A percentile compares a stretch with the other conserved stretches of the same genome.
Evolutionary conservation across 2,329 filamentous ascomycete species (phyloP).

Genomic region (Tolypocladium nubicola): DNA sequence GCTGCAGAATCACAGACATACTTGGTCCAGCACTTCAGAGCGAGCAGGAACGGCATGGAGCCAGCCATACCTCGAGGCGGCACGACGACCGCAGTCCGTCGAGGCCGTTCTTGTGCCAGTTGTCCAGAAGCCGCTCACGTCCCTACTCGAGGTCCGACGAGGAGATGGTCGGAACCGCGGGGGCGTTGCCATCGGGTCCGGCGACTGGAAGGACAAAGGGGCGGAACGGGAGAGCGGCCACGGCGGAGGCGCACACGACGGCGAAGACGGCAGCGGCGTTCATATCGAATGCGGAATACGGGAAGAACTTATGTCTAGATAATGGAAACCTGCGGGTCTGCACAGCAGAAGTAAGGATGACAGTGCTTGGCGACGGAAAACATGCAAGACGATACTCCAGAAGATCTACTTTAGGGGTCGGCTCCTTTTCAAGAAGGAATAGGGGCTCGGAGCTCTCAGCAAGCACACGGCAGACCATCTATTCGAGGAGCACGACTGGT

Average conservation of each 20-base stretch:
- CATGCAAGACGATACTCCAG: no score
- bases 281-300: slow-evolving; percentile 7
- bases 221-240: slow-evolving; percentile 9
- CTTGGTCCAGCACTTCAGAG: slow-evolving; percentile 6
- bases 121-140: background rate
- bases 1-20: slow-evolving; percentile 27
- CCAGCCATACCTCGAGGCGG: background rate
- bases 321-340: background rate
- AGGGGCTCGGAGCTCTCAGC: background rate
- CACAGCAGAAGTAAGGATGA: background rate
- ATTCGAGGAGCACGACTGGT: background rate
- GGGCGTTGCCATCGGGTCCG: background rate
- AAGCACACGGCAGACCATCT: background rate
- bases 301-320: no score
- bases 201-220: slow-evolving; percentile 2
- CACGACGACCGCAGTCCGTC: no score
- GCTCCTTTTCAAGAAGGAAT: background rate
- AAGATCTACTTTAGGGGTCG: no score
- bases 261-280: slow-evolving; percentile 10
- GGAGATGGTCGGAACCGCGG: slow-evolving; percentile 1
- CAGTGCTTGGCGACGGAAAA: no score
- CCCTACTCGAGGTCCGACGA: slow-evolving; percentile 7
- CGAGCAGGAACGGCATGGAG: background rate
- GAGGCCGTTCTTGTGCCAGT: background rate
- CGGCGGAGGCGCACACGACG: slow-evolving; percentile 9